These are phyloP conservation scores for Piper betle DNA, from an alignment of 164 flowering plant genomes.

Conservation along the genomic window DNA sequence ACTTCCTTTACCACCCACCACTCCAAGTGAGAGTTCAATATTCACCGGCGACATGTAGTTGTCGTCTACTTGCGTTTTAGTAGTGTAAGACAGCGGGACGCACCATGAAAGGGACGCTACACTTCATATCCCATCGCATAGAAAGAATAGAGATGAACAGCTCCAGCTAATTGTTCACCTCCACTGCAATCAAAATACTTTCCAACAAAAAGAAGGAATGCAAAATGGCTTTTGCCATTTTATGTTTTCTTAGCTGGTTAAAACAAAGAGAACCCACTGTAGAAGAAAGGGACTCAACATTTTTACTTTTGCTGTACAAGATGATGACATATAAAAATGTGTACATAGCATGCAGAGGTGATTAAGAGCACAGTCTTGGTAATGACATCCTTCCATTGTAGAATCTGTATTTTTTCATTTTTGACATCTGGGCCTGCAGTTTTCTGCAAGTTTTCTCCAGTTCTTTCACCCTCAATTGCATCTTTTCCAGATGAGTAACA, in stretches of 20 bases:
- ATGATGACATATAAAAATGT: neutral
- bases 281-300: neutral
- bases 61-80: neutral
- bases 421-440: constrained; percentile 57
- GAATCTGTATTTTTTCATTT: constrained; percentile 18
- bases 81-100: neutral
- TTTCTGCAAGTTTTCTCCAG: constrained; percentile 68
- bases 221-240: neutral
- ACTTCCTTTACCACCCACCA: neutral
- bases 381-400: constrained; percentile 27
- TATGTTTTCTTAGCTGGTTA: neutral
- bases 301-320: neutral
- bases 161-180: neutral
- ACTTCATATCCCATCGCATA: neutral
- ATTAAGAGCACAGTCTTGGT: constrained; percentile 73
- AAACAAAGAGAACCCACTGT: neutral
- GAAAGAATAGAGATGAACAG: neutral
- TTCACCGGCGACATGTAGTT: neutral
- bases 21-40: neutral
- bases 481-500: constrained; percentile 54
- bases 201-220: neutral
- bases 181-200: neutral
- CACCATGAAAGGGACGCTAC: neutral
- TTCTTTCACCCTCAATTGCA: constrained; percentile 85
- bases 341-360: neutral